phyloP scores from a whole-genome alignment of 108 stramenopile genomes.

The Aureococcus anophagefferens region DNA sequence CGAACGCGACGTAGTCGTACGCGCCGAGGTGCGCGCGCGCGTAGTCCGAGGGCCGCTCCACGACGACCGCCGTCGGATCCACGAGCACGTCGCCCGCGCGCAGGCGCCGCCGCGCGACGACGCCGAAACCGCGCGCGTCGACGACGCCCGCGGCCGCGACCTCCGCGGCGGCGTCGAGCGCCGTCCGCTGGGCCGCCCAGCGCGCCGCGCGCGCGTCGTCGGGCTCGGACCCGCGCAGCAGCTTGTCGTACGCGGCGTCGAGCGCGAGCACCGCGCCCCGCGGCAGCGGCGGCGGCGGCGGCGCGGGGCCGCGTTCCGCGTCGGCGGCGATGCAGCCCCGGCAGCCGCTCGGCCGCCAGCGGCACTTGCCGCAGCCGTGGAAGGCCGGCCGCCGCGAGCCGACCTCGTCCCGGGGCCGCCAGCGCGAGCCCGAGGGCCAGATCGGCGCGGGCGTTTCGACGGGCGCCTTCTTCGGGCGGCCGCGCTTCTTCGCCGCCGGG shows the following conservation, averaged over 20 bases:
- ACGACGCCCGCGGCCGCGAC: background rate
- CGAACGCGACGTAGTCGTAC: conserved; percentile 7
- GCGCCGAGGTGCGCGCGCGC: background rate
- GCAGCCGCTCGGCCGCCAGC: conserved; percentile 2
- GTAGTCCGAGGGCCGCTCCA: conserved; percentile 5
- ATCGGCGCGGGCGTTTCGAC: too few relatives aligned
- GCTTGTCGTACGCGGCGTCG: background rate
- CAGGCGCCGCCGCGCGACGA: conserved; percentile 1
- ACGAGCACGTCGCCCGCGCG: background rate
- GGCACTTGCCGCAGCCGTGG: conserved; percentile 9
- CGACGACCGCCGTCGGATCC: conserved; percentile 2
- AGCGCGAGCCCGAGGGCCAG: background rate
- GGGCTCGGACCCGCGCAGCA: background rate
- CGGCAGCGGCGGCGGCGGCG: background rate
- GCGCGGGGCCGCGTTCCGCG: background rate
- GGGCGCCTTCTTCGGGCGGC: too few relatives aligned
- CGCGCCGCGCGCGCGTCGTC: background rate
- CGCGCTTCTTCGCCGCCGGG: too few relatives aligned
- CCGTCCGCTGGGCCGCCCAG: background rate
- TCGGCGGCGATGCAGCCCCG: conserved; percentile 5
- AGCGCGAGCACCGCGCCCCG: background rate
- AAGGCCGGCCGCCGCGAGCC: background rate
- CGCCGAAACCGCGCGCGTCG: background rate
- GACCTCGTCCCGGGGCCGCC: background rate
- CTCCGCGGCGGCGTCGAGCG: background rate